Evolutionary conservation across 345 rosid genomes (phyloP).

Genomic region (Eucalyptus pauciflora): DNA sequence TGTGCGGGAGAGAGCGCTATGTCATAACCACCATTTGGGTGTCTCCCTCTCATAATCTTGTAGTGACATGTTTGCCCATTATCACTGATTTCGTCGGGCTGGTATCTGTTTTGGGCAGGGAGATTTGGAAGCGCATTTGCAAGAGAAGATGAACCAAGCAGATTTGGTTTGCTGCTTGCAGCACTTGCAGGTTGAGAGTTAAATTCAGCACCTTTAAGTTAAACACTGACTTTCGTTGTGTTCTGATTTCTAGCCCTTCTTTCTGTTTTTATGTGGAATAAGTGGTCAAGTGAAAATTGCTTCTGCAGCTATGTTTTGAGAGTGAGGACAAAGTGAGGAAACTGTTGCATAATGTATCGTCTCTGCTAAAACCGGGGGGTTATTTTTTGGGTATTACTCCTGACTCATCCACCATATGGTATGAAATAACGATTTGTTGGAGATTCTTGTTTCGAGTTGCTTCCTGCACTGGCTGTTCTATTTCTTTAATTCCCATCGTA

Average conservation of each 20-base stretch:
- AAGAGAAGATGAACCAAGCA: conserved; percentile 48
- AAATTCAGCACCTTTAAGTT: neutral
- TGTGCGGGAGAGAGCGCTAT: neutral
- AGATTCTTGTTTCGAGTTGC: neutral
- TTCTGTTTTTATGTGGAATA: neutral
- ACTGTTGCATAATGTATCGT: conserved; percentile 73
- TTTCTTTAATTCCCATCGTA: neutral
- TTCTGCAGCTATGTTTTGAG: conserved; percentile 71
- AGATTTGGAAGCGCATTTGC: conserved; percentile 38
- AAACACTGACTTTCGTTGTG: neutral
- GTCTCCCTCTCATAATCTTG: neutral
- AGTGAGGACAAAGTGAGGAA: conserved; percentile 88
- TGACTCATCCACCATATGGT: conserved; percentile 99
- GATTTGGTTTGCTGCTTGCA: conserved; percentile 91
- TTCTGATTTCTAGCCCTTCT: neutral
- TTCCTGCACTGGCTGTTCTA: neutral
- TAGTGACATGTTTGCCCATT: neutral
- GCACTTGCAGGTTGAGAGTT: conserved; percentile 63
- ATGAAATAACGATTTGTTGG: conserved; percentile 17
- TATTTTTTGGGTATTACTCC: conserved; percentile 93
- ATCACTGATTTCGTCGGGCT: neutral
- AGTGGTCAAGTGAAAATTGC: neutral
- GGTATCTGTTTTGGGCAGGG: conserved; percentile 34
- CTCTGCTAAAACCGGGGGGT: conserved; percentile 88
- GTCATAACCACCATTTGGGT: neutral